Conservation (phyloP, 768 basidiomycete genomes). For the Boletus patriciae region DNA sequence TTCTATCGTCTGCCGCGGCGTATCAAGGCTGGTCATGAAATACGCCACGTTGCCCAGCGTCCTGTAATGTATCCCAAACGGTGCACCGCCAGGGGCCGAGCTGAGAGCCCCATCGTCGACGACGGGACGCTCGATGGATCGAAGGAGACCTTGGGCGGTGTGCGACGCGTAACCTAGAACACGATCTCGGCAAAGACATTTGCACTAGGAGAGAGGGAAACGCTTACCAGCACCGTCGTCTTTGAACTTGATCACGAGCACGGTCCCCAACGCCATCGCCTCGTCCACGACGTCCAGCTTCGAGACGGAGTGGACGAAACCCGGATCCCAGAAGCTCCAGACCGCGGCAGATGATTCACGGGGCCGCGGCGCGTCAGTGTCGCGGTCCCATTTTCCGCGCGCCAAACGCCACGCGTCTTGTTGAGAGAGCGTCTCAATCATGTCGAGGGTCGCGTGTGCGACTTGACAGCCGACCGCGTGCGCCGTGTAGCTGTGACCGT, state of each 20-base stretch:
- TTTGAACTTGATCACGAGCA: conserved; percentile 75
- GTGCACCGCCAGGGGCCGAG: conserved; percentile 50
- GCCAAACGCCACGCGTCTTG: conserved; percentile 62
- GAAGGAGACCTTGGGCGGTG: conserved; percentile 63
- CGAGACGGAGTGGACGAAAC: conserved; percentile 67
- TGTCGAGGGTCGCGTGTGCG: conserved; percentile 73
- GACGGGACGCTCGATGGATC: conserved; percentile 43
- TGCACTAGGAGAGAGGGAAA: background rate
- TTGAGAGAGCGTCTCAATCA: conserved; percentile 51
- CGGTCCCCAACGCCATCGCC: conserved; percentile 85
- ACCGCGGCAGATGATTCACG: conserved; percentile 29
- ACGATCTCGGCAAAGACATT: background rate
- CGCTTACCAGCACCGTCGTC: conserved; percentile 55
- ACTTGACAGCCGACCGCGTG: conserved; percentile 92
- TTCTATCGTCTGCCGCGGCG: conserved; percentile 50
- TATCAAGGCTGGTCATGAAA: conserved; percentile 88
- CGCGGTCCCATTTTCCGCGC: conserved; percentile 55
- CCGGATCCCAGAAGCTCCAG: conserved; percentile 90
- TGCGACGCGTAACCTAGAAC: conserved; percentile 55
- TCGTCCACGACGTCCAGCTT: conserved; percentile 55
- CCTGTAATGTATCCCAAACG: conserved; percentile 77
- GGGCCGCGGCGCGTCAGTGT: conserved; percentile 1
- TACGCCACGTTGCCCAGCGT: conserved; percentile 92
- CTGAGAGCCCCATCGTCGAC: conserved; percentile 32
- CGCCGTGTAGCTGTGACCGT: conserved; percentile 96